Evolutionary conservation across 2,329 filamentous ascomycete species (phyloP).

Genomic region (Aspergillus sojae): DNA sequence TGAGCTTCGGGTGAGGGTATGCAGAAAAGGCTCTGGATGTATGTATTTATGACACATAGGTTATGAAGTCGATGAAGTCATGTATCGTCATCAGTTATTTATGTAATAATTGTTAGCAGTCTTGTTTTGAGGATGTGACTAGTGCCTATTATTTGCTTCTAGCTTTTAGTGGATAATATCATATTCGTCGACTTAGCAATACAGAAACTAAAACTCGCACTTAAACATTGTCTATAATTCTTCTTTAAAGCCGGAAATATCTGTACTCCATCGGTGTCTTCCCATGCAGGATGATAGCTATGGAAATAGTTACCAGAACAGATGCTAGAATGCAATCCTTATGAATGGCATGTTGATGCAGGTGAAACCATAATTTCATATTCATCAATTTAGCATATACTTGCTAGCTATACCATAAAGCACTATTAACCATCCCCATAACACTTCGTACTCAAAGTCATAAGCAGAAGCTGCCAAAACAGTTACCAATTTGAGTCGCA

Average conservation of each 20-base stretch:
- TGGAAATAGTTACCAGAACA: not conserved
- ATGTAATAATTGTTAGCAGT: not conserved
- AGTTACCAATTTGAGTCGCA: not conserved
- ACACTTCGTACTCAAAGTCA: not conserved
- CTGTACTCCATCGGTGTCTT: too few species aligned
- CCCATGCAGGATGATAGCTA: too few species aligned
- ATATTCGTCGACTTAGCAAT: too few species aligned
- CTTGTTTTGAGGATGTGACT: too few species aligned
- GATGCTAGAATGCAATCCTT: not conserved
- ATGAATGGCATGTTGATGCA: too few species aligned
- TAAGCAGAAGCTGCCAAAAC: not conserved
- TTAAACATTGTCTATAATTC: too few species aligned
- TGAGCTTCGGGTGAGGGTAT: not conserved
- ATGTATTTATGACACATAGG: not conserved
- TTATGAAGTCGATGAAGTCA: not conserved
- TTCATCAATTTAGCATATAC: not conserved
- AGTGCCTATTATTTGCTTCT: too few species aligned
- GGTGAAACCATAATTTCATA: not conserved
- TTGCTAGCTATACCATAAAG: not conserved
- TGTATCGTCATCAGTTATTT: not conserved
- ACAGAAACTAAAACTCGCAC: too few species aligned
- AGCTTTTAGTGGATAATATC: too few species aligned
- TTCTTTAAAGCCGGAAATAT: too few species aligned
- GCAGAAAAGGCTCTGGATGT: not conserved
- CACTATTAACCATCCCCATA: not conserved